These are phyloP conservation scores for Deuterostichococcus epilithicus DNA, from an alignment of 139 green algal species.

Conservation along the genomic window DNA sequence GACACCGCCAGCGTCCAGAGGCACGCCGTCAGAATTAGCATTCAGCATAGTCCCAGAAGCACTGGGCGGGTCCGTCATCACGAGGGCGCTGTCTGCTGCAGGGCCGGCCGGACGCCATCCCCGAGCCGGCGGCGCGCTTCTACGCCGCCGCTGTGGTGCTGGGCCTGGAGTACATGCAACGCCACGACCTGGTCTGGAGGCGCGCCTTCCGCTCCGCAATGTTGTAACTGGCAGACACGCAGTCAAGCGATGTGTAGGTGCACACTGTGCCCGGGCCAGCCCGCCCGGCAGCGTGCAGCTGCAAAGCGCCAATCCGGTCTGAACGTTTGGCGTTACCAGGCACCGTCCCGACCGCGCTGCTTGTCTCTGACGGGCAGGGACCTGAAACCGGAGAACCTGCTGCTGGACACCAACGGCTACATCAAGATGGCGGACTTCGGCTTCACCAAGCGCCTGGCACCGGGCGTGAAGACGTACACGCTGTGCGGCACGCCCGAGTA, in stretches of 20 bases:
- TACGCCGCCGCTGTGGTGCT: conserved; percentile 80
- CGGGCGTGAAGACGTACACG: conserved; percentile 79
- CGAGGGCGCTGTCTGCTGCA: conserved; percentile 31
- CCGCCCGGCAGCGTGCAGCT: too few relatives aligned
- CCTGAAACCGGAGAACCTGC: conserved; percentile 74
- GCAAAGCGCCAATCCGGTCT: conserved; percentile 71
- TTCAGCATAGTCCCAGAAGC: too few relatives aligned
- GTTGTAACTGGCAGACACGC: too few relatives aligned
- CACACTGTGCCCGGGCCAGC: too few relatives aligned
- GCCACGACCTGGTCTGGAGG: conserved; percentile 65
- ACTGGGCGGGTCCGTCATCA: too few relatives aligned
- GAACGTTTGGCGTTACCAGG: conserved; percentile 20
- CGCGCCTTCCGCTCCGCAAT: conserved; percentile 1
- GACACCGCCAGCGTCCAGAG: too few relatives aligned
- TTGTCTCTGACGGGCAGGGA: conserved; percentile 40
- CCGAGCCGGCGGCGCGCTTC: conserved; percentile 79
- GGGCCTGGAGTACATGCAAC: conserved; percentile 84
- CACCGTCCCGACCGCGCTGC: too few relatives aligned
- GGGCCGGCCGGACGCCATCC: conserved; percentile 50
- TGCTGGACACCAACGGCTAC: conserved; percentile 61
- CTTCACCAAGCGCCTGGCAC: conserved; percentile 78
- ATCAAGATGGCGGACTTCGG: conserved; percentile 87
- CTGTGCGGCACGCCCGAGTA: conserved; percentile 96
- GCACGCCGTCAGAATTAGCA: too few relatives aligned
- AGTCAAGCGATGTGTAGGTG: too few relatives aligned